These are phyloP conservation scores for Colletotrichum theobromicola DNA, from an alignment of 2,329 filamentous ascomycete genomes.

Conservation along the genomic window DNA sequence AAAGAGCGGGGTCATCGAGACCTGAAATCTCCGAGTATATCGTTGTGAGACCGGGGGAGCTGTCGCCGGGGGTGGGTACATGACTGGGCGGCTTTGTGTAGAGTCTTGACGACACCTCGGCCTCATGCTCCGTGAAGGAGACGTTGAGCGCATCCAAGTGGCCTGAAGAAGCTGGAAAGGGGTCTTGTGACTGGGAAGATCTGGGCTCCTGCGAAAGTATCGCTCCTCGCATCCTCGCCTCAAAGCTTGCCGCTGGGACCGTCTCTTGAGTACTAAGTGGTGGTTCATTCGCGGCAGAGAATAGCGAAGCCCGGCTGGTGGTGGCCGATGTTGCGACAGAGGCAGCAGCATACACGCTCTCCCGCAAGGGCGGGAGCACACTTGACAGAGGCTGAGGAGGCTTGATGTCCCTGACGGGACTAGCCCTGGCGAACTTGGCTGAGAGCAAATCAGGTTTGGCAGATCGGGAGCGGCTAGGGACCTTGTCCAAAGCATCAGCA, in stretches of 20 bases:
- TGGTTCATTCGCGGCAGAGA: neutral
- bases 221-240: neutral
- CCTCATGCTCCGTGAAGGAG: neutral
- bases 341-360: neutral
- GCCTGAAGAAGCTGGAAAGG: neutral
- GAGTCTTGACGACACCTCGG: neutral
- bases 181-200: neutral
- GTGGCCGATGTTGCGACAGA: neutral
- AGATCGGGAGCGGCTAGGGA: constrained; percentile 5
- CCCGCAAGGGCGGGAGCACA: neutral
- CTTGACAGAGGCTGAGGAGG: neutral
- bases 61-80: neutral
- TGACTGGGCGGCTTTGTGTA: neutral
- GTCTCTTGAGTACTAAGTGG: neutral
- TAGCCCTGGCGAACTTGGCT: neutral
- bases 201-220: neutral
- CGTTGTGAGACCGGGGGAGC: neutral
- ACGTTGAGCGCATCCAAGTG: neutral
- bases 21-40: neutral
- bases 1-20: neutral
- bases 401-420: neutral
- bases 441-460: neutral
- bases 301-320: neutral
- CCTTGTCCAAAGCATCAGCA: neutral
- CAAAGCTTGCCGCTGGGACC: neutral